These are phyloP conservation scores for Hypoxylon subgilvum DNA, from an alignment of 495 filamentous ascomycete genomes.

Conservation along the genomic window DNA sequence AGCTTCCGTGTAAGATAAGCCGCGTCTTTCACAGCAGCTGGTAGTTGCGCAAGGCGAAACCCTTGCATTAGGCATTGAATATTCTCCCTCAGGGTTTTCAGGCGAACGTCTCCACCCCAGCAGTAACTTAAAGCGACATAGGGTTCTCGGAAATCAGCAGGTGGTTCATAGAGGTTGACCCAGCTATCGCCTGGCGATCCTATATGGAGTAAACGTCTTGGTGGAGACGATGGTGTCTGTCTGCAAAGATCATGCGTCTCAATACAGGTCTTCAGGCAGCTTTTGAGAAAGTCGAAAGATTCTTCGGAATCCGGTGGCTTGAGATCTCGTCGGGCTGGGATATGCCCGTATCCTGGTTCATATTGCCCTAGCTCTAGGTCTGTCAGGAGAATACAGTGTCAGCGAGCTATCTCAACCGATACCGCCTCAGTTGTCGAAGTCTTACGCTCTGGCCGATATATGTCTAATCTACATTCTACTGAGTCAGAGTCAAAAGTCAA, in stretches of 20 bases:
- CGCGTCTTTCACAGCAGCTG: slow-evolving; percentile 39
- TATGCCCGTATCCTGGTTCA: not conserved
- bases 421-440: not conserved
- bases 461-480: not conserved
- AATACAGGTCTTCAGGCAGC: slow-evolving; percentile 1
- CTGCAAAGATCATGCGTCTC: slow-evolving; percentile 1
- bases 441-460: slow-evolving; percentile 5
- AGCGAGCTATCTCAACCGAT: not conserved
- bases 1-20: slow-evolving; percentile 28
- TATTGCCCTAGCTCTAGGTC: not conserved
- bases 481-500: too few relatives aligned
- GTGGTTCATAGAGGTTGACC: not conserved
- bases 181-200: not conserved
- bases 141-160: slow-evolving; percentile 1
- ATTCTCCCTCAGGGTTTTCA: not conserved
- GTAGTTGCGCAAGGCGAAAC: slow-evolving; percentile 22
- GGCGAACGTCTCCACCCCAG: not conserved
- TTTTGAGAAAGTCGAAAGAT: slow-evolving; percentile 6
- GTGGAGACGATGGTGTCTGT: not conserved
- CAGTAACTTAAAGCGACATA: slow-evolving; percentile 15
- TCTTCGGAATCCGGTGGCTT: not conserved
- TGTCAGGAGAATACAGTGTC: not conserved
- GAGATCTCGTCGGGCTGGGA: slow-evolving; percentile 1
- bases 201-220: slow-evolving; percentile 3
- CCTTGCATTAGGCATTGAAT: slow-evolving; percentile 5